Base-by-base conservation (phyloP, 352 stramenopile species). In the Aphanomyces euteiches region DNA sequence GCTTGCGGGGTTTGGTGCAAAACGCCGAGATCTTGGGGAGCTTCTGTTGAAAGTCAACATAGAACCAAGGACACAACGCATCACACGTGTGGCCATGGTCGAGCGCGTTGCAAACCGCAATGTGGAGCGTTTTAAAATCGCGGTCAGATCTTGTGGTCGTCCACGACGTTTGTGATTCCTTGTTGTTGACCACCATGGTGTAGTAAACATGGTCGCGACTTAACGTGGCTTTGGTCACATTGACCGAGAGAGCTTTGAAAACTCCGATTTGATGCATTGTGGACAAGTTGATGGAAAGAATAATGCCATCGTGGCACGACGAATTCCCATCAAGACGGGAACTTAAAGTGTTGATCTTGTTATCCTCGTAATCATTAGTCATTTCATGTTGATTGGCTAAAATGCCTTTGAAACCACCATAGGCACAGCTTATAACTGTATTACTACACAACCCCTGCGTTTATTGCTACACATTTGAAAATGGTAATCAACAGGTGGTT, bases 11-110 rank as follows among this genome's bases (percentile, higher is more conserved):
- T 6, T 28, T 17, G 5, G 13, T 40, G 54, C 54, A 37, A 37
- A 61, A 61, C 15, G 1, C 17, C 0, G 54, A 5, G 12, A 19
- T 37, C 54, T 61, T 61, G 5, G 54, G 54, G 34, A 61, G 13
- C 28, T 61, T 61, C 1, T 37, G 17, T 37, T 61, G 54, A 28
- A 61, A 28, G 34, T 61, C 54, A 28, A 61, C 54, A 37, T 45
- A 61, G 34, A 61, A 61, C 54, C 54, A 61, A 41, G 54, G 54
- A 61, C 54, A 61, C 6, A 61, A 17, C 15, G 54, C 54, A 39
- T 61, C 54, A n/a, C 54, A 61, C 54, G 54, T 45, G 34, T 61
- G 54, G 7, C 54, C 54, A n/a, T 37, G 54, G 19, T 61, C 54
- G 7, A 61, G 37, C 15, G 21, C 54, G 15, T 37, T 40, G 54